These are phyloP conservation scores for Saturnispora serradocipensis DNA, from an alignment of 805 yeast species.

Conservation along the genomic window DNA sequence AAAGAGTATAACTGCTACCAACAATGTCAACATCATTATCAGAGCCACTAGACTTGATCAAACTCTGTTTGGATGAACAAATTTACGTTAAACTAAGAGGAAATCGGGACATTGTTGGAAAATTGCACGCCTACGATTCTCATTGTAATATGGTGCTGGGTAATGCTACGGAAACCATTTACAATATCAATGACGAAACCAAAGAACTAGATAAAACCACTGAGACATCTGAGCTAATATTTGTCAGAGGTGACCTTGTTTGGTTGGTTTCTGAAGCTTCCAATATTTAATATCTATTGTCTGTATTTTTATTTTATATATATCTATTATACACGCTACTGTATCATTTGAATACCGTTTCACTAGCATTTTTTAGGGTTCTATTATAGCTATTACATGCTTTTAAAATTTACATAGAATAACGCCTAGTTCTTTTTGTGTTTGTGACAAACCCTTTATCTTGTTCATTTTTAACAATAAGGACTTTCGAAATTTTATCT, in stretches of 20 bases:
- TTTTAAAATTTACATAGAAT: constrained; percentile 40
- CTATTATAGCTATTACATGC: not conserved
- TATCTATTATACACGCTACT: not conserved
- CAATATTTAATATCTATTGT: constrained; percentile 15
- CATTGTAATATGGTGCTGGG: constrained; percentile 95
- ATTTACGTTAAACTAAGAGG: constrained; percentile 89
- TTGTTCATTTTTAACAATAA: constrained; percentile 30
- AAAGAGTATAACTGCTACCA: not conserved
- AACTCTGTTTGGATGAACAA: constrained; percentile 76
- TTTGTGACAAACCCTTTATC: constrained; percentile 8
- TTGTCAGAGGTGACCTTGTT: constrained; percentile 97
- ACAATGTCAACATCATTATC: constrained; percentile 22
- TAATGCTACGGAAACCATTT: constrained; percentile 82
- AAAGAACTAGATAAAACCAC: constrained; percentile 34
- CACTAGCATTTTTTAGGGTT: not conserved
- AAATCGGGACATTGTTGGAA: constrained; percentile 85
- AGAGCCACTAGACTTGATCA: constrained; percentile 87
- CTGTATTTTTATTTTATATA: not conserved
- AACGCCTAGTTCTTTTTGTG: constrained; percentile 40
- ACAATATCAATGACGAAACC: constrained; percentile 42
- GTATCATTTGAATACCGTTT: not conserved
- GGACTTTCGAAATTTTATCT: constrained; percentile 36
- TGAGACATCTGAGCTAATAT: constrained; percentile 76
- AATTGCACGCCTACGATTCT: constrained; percentile 86
- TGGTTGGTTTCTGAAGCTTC: constrained; percentile 51